These are phyloP conservation scores for Immersiporthe knoxdaviesiana DNA, from an alignment of 2,329 filamentous ascomycete genomes.

Conservation along the genomic window DNA sequence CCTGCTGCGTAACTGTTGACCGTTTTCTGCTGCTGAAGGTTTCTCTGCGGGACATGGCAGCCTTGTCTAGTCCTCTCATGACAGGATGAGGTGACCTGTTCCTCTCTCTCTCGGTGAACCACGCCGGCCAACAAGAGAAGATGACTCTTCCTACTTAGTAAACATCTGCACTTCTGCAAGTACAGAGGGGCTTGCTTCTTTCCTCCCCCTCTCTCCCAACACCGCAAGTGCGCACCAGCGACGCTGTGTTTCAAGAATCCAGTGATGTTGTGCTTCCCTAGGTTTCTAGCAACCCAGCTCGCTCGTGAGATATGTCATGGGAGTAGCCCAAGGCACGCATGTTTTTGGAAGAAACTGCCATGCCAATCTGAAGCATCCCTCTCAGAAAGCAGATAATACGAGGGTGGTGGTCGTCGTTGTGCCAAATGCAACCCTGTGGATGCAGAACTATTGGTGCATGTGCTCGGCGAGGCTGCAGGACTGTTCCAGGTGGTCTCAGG, in stretches of 20 bases:
- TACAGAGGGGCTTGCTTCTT: not conserved
- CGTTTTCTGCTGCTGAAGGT: not conserved
- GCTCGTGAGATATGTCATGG: not conserved
- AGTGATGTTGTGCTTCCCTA: not conserved
- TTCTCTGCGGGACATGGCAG: not conserved
- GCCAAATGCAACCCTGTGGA: not conserved
- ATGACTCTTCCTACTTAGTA: slow-evolving; percentile 1
- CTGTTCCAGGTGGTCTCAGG: not conserved
- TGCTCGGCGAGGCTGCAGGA: not conserved
- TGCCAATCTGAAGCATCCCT: not conserved
- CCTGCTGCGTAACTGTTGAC: not conserved
- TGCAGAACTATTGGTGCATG: not conserved
- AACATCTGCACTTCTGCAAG: not conserved
- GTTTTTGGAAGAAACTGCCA: not conserved
- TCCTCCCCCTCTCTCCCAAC: not conserved
- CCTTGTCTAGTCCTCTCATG: not conserved
- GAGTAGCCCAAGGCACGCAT: not conserved
- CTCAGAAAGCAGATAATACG: not conserved
- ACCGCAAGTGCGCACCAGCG: not conserved
- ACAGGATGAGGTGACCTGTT: not conserved
- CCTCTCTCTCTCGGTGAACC: not conserved
- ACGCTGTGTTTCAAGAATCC: not conserved
- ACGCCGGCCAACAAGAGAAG: not conserved
- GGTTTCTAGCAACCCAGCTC: not conserved
- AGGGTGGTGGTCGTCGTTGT: not conserved